Conservation (phyloP, 2,329 filamentous ascomycete species). For the Verticillium albo-atrum region DNA sequence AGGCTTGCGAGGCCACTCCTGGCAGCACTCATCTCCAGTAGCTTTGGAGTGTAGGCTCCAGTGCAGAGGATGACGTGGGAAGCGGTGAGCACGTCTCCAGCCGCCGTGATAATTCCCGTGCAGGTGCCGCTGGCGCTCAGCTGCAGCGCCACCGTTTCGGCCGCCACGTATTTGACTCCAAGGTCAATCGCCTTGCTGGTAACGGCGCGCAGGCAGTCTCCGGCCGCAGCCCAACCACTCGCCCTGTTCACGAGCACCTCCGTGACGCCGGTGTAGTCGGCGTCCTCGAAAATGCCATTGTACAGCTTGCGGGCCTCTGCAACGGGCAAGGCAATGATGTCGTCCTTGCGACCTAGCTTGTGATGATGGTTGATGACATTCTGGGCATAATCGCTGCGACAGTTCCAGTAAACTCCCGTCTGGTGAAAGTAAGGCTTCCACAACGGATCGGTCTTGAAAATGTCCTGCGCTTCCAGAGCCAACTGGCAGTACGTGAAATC, state of each 20-base stretch:
- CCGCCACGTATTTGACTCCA: slow-evolving; percentile 46
- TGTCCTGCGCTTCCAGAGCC: slow-evolving; percentile 21
- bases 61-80: slow-evolving; percentile 49
- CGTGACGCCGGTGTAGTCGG: slow-evolving; percentile 47
- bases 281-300: slow-evolving; percentile 45
- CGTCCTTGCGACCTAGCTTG: slow-evolving; percentile 18
- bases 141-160: slow-evolving; percentile 35
- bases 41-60: slow-evolving; percentile 52
- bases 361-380: slow-evolving; percentile 27
- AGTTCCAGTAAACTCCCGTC: slow-evolving; percentile 35
- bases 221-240: slow-evolving; percentile 53
- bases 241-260: slow-evolving; percentile 49
- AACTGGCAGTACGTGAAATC: slow-evolving; percentile 22
- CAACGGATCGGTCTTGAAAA: slow-evolving; percentile 21
- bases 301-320: slow-evolving; percentile 43
- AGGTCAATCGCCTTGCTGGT: slow-evolving; percentile 40
- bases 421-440: slow-evolving; percentile 23
- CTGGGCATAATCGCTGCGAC: slow-evolving; percentile 18
- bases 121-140: slow-evolving; percentile 36
- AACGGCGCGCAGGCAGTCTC: slow-evolving; percentile 42
- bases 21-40: slow-evolving; percentile 48
- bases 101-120: slow-evolving; percentile 41
- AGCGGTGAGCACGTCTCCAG: slow-evolving; percentile 40
- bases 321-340: slow-evolving; percentile 36
- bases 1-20: slow-evolving; percentile 41